phyloP scores from a whole-genome alignment of 805 yeast genomes.

The Babjeviella inositovora region DNA sequence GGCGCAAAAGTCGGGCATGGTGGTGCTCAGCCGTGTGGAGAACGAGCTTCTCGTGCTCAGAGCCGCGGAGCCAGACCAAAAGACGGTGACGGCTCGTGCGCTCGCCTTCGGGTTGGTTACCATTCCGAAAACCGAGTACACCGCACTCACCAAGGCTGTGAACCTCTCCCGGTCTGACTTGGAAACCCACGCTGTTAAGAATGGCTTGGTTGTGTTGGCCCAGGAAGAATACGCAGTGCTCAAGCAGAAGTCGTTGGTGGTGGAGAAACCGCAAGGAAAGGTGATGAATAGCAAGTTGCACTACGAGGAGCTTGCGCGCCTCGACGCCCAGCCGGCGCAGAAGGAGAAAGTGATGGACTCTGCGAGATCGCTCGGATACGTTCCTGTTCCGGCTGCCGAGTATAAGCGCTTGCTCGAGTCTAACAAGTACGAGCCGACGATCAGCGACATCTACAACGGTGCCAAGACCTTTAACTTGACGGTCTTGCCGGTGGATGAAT shows the following conservation, averaged over 20 bases:
- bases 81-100: constrained; percentile 8
- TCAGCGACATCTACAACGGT: constrained; percentile 3
- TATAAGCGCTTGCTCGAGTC: constrained; percentile 3
- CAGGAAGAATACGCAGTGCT: constrained; percentile 8
- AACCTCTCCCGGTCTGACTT: constrained; percentile 7
- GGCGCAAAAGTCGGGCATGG: constrained; percentile 2
- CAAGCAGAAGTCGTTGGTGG: constrained; percentile 3
- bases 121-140: constrained; percentile 12
- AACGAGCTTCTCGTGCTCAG: too few relatives aligned
- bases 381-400: constrained; percentile 4
- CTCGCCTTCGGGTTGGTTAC: constrained; percentile 7
- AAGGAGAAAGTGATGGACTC: constrained; percentile 12
- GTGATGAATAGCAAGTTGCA: constrained; percentile 14
- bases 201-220: constrained; percentile 11
- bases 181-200: constrained; percentile 9
- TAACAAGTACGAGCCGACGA: constrained; percentile 1
- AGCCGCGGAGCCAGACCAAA: constrained; percentile 4
- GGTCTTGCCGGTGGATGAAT: constrained; percentile 26
- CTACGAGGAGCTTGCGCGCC: constrained; percentile 10
- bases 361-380: constrained; percentile 14
- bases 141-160: constrained; percentile 1
- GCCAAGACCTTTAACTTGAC: constrained; percentile 25
- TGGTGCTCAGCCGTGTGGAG: constrained; percentile 1
- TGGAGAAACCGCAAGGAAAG: constrained; percentile 4
- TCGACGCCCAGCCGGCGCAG: constrained; percentile 8